phyloP scores from a whole-genome alignment of 2,329 filamentous ascomycete genomes.

The Keithomyces neogunnii region DNA sequence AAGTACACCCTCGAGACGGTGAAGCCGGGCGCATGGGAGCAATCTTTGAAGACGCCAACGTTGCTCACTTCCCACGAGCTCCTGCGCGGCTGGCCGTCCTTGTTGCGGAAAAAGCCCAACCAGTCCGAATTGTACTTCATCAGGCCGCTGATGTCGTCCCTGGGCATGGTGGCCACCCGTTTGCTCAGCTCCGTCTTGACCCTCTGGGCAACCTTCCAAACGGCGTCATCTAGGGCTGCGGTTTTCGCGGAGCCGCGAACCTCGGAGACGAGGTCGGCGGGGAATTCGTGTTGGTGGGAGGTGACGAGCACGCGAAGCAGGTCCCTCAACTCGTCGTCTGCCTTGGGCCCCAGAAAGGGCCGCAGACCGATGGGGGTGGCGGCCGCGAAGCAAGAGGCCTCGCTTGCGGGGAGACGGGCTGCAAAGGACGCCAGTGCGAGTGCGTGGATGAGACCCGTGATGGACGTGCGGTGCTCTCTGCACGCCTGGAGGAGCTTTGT shows the following conservation, averaged over 20 bases:
- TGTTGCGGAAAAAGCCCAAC: constrained; percentile 28
- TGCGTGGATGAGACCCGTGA: constrained; percentile 41
- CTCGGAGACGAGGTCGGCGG: constrained; percentile 13
- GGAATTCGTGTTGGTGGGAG: constrained; percentile 22
- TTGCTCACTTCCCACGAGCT: constrained; percentile 46
- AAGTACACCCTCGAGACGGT: constrained; percentile 38
- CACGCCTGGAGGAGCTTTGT: constrained; percentile 28
- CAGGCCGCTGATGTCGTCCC: constrained; percentile 34
- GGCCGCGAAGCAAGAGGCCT: constrained; percentile 25
- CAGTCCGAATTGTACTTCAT: constrained; percentile 36
- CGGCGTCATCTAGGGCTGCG: constrained; percentile 14
- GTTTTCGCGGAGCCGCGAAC: constrained; percentile 13
- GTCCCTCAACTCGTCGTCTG: constrained; percentile 14
- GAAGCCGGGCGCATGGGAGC: constrained; percentile 16
- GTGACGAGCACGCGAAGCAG: constrained; percentile 34
- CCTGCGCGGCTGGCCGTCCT: constrained; percentile 33
- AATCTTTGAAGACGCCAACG: constrained; percentile 31
- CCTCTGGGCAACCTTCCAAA: constrained; percentile 34
- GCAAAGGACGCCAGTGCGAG: constrained; percentile 34
- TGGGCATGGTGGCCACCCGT: constrained; percentile 25
- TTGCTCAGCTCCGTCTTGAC: constrained; percentile 26
- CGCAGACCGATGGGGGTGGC: constrained; percentile 38
- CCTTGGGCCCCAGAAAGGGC: constrained; percentile 21
- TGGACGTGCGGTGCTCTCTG: constrained; percentile 30
- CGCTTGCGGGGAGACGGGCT: constrained; percentile 22